A percentile compares a stretch with the other conserved stretches of the same genome.
These are phyloP conservation scores for Extremus antarcticus DNA, from an alignment of 495 filamentous ascomycete species.

Conservation along the genomic window DNA sequence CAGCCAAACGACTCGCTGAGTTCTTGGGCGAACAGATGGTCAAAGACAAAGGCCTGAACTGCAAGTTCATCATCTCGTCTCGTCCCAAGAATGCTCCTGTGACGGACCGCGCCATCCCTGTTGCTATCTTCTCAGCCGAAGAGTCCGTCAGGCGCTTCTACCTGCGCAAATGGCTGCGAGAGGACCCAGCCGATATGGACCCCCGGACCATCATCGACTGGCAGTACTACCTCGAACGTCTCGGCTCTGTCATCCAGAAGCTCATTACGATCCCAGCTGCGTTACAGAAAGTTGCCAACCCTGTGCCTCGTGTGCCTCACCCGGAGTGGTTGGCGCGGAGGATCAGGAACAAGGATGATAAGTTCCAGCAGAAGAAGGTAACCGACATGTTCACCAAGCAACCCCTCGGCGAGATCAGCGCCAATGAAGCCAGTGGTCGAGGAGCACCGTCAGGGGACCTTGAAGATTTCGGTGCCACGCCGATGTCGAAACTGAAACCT, in stretches of 20 bases:
- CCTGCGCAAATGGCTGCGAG: conserved; percentile 87
- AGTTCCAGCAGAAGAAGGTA: conserved; percentile 96
- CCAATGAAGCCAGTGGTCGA: conserved; percentile 54
- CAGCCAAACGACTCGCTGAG: conserved; percentile 87
- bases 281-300: conserved; percentile 87
- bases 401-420: conserved; percentile 59
- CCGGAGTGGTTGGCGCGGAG: conserved; percentile 92
- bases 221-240: conserved; percentile 89
- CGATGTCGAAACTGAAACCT: conserved; percentile 45
- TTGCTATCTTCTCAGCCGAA: conserved; percentile 94
- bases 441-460: conserved; percentile 48
- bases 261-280: conserved; percentile 97
- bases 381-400: conserved; percentile 83
- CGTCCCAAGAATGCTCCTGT: conserved; percentile 80
- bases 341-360: conserved; percentile 91
- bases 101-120: conserved; percentile 86
- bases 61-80: conserved; percentile 96
- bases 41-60: conserved; percentile 97
- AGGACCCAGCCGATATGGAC: conserved; percentile 89
- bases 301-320: conserved; percentile 84
- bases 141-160: conserved; percentile 77
- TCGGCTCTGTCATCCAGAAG: conserved; percentile 95
- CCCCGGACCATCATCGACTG: conserved; percentile 83
- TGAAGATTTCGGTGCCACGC: conserved; percentile 66
- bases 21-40: conserved; percentile 98